Percentiles rank a stretch among this genome's conserved stretches.
phyloP scores from a whole-genome alignment of 2,329 filamentous ascomycete genomes.

The Pseudogymnoascus sp. region DNA sequence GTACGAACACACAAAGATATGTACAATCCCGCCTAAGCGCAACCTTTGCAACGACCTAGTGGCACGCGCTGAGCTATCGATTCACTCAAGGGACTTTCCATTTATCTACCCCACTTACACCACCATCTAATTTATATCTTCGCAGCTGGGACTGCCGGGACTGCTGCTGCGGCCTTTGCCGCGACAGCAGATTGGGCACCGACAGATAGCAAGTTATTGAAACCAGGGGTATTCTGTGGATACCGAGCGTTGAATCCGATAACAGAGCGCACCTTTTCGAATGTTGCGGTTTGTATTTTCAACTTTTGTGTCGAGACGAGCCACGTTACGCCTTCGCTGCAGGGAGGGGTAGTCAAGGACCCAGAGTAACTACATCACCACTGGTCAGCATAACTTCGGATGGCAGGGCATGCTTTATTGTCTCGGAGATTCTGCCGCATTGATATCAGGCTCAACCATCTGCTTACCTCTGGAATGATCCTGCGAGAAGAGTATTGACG shows the following conservation, averaged over 20 bases:
- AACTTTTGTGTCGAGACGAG: conserved; percentile 44
- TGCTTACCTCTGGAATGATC: conserved; percentile 15
- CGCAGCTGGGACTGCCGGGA: neutral
- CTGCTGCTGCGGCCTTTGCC: neutral
- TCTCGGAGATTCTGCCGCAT: neutral
- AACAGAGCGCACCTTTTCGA: conserved; percentile 44
- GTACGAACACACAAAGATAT: neutral
- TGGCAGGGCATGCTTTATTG: neutral
- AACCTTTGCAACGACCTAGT: neutral
- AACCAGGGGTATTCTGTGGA: conserved; percentile 44
- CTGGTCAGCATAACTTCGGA: conserved; percentile 15
- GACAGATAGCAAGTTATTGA: conserved; percentile 36
- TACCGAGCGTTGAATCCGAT: conserved; percentile 51
- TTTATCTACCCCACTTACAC: neutral
- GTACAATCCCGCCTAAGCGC: neutral
- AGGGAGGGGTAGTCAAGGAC: conserved; percentile 57
- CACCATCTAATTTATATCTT: neutral
- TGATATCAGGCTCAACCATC: neutral
- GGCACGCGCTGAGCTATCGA: neutral
- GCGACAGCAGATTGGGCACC: conserved; percentile 10
- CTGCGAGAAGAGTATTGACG: conserved; percentile 28
- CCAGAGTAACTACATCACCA: conserved; percentile 42
- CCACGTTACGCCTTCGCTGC: conserved; percentile 50
- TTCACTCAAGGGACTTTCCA: neutral
- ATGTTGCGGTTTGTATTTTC: conserved; percentile 42